Evolutionary conservation across 1,284 basidiomycete genomes (phyloP).

Genomic region (Ustilago shanxiensis): DNA sequence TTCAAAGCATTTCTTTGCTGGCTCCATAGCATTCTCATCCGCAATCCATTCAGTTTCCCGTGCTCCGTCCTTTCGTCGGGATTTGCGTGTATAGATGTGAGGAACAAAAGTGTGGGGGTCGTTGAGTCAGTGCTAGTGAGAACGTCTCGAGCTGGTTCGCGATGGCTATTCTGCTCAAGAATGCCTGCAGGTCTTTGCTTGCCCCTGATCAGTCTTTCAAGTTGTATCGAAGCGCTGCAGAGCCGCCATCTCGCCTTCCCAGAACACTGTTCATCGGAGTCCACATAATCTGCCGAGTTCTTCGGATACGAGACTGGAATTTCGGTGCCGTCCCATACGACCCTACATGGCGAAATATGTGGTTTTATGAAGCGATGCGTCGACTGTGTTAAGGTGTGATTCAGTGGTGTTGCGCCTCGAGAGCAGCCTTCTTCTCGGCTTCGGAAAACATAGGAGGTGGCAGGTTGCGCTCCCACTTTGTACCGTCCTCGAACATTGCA

Average conservation of each 20-base stretch:
- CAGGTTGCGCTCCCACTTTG: constrained; percentile 66
- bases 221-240: too few species aligned
- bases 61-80: neutral
- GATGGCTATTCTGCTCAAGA: too few species aligned
- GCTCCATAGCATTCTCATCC: neutral
- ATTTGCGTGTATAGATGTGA: too few species aligned
- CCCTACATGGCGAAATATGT: neutral
- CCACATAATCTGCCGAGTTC: neutral
- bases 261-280: neutral
- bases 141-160: too few species aligned
- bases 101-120: too few species aligned
- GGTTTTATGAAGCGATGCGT: neutral
- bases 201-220: too few species aligned
- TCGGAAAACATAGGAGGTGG: constrained; percentile 67
- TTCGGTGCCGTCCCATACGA: neutral
- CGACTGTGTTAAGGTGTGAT: neutral
- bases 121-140: too few species aligned
- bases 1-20: constrained; percentile 24
- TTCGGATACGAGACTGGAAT: neutral
- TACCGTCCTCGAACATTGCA: constrained; percentile 68
- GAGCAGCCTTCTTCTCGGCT: constrained; percentile 67
- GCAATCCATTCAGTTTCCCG: neutral
- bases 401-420: constrained; percentile 57
- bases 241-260: neutral
- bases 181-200: too few species aligned